phyloP scores from a whole-genome alignment of 176 grass and related monocot genomes.

The Oryza glumipatula region DNA sequence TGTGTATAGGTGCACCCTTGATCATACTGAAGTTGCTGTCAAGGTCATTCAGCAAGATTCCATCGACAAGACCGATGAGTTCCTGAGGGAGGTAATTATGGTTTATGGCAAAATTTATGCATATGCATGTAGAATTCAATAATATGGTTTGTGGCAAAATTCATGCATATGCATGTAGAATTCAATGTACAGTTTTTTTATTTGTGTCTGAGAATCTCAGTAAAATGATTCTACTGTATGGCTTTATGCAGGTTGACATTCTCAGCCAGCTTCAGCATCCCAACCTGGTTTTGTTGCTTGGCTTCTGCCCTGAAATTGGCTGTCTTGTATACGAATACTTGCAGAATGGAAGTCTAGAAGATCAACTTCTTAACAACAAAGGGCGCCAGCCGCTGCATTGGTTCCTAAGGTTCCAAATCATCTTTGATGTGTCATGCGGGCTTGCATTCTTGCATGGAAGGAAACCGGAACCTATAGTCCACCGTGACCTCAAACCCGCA shows the following conservation, averaged over 20 bases:
- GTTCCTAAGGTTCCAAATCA: slow-evolving; percentile 68
- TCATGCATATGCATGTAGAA: neutral
- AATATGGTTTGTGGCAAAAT: neutral
- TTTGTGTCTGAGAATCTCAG: neutral
- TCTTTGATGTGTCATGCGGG: slow-evolving; percentile 73
- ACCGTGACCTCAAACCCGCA: slow-evolving; percentile 86
- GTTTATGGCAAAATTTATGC: neutral
- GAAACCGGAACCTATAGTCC: slow-evolving; percentile 80
- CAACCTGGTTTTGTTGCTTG: slow-evolving; percentile 77
- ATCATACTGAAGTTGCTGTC: slow-evolving; percentile 81
- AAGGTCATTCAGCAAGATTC: slow-evolving; percentile 86
- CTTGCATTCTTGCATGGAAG: slow-evolving; percentile 80
- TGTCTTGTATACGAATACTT: slow-evolving; percentile 85
- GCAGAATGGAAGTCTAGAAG: slow-evolving; percentile 80
- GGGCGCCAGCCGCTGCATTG: slow-evolving; percentile 64
- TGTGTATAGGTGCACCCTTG: slow-evolving; percentile 88
- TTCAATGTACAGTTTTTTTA: neutral
- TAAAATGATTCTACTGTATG: neutral
- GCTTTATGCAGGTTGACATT: slow-evolving; percentile 73
- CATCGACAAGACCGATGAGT: slow-evolving; percentile 64
- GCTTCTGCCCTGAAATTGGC: slow-evolving; percentile 74
- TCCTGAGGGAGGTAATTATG: slow-evolving; percentile 76
- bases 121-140: neutral
- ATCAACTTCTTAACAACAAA: slow-evolving; percentile 57
- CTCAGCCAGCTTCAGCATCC: slow-evolving; percentile 83